phyloP scores from a whole-genome alignment of 176 grass and related monocot genomes.

The Panicum miliaceum region DNA sequence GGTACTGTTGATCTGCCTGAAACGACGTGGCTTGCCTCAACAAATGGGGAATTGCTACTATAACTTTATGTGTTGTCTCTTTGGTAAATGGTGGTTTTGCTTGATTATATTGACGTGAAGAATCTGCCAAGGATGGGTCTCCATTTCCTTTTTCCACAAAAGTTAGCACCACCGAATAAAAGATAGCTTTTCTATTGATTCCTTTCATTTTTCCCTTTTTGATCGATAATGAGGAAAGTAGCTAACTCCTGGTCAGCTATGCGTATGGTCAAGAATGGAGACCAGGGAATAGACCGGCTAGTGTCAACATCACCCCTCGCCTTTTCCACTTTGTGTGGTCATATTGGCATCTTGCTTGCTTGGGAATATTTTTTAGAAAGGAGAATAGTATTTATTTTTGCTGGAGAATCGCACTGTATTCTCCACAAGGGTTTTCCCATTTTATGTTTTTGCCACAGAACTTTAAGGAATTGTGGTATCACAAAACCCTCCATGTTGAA shows the following conservation, averaged over 20 bases:
- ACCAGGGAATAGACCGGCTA: conserved; percentile 4
- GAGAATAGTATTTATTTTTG: neutral
- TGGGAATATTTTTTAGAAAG: neutral
- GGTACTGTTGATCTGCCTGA: conserved; percentile 27
- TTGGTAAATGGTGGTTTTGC: neutral
- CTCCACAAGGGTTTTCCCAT: neutral
- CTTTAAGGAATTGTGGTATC: neutral
- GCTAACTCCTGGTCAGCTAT: conserved; percentile 32
- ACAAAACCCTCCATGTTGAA: neutral
- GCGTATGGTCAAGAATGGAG: conserved; percentile 49
- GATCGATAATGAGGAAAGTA: conserved; percentile 7
- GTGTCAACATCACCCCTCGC: conserved; percentile 30
- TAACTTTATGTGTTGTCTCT: neutral
- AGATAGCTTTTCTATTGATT: conserved; percentile 44
- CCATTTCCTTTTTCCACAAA: conserved; percentile 33
- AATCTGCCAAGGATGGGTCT: conserved; percentile 44
- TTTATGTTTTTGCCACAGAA: neutral
- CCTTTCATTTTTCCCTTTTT: conserved; percentile 11
- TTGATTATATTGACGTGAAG: conserved; percentile 32
- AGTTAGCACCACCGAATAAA: conserved; percentile 37
- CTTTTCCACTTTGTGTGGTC: conserved; percentile 42
- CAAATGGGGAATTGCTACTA: conserved; percentile 30
- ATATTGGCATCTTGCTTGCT: conserved; percentile 24
- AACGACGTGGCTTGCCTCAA: conserved; percentile 31
- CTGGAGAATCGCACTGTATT: neutral